Base-by-base conservation (phyloP, 306 rosid genomes). In the Hippophae tibetana region DNA sequence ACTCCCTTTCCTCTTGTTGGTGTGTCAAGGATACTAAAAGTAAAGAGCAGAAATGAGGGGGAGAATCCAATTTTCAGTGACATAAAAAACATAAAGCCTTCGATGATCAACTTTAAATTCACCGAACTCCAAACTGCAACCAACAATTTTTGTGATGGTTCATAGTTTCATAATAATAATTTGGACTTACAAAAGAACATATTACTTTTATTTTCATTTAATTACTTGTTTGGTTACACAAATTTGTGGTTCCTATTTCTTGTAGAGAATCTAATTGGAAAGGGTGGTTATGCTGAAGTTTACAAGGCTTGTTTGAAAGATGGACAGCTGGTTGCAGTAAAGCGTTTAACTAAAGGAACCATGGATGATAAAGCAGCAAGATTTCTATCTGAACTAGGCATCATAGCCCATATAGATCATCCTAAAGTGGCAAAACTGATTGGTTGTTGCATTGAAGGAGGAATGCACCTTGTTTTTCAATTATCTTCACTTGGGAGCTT, bases 201-300 rank as follows among this genome's bases (percentile, higher is more conserved):
- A 6, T 49, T 57, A 11, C 10, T 72, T 14, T 46, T 50, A 70
- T 53, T 46, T 71, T 13, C 41, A n/a, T 70, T 49, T 26, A 62
- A 55, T 14, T 51, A 51, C 43, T 45, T 42, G 8, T 62, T 47
- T 65, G 9, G 52, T 60, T 23, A 13, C 40, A 47, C 27, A 49
- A 60, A 47, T 63, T 58, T 63, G 48, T 62, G 65, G 58, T 23
- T 66, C 13, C 4, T 70, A 58, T 61, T 51, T 65, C 47, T 63
- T 63, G 61, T 42, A 89, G 97, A 75, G 40, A 80, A 86, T 54
- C 23, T 75, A 62, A 86, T 90, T 44, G 97, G 95, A 73, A 77
- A 64, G 66, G 97, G 97, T 54, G 97, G 97, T 13, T 86, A 43
- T 53, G 81, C 88, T 3, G 76, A 82, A 58, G 97, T 90, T 61